Percentiles rank a stretch among this genome's conserved stretches.
These are phyloP conservation scores for Bromus sterilis DNA, from an alignment of 176 grass and related monocot genomes.

Conservation along the genomic window DNA sequence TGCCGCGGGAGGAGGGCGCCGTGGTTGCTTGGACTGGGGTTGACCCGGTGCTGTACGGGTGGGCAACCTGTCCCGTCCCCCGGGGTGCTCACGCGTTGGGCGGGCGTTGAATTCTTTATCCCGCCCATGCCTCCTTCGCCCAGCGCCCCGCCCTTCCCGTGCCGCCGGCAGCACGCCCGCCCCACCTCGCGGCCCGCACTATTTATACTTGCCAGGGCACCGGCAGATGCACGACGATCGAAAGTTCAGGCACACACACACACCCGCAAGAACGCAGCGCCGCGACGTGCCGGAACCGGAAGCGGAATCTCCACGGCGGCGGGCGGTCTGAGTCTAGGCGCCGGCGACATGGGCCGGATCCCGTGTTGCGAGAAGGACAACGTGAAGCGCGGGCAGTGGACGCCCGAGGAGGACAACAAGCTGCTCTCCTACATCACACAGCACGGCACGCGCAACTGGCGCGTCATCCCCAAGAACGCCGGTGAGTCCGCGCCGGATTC, in stretches of 20 bases:
- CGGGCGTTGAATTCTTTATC: slow-evolving; percentile 98
- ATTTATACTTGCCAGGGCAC: slow-evolving; percentile 24
- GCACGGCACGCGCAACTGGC: slow-evolving; percentile 90
- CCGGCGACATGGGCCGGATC: slow-evolving; percentile 64
- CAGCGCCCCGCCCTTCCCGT: slow-evolving; percentile 35
- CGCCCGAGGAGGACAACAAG: slow-evolving; percentile 98
- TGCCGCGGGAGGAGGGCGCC: not conserved
- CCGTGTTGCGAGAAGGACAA: slow-evolving; percentile 97
- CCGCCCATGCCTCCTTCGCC: slow-evolving; percentile 57
- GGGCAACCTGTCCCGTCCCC: slow-evolving; percentile 79
- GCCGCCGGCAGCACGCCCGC: slow-evolving; percentile 7
- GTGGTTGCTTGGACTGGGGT: slow-evolving; percentile 1
- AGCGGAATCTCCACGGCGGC: not conserved
- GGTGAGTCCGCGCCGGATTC: slow-evolving; percentile 47
- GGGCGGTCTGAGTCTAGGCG: too few species aligned
- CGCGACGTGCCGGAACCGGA: not conserved
- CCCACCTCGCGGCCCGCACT: not conserved
- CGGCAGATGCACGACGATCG: not conserved
- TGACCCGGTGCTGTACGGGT: slow-evolving; percentile 76
- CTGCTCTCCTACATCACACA: slow-evolving; percentile 84
- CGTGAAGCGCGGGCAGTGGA: slow-evolving; percentile 98
- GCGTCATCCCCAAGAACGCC: slow-evolving; percentile 96
- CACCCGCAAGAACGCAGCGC: not conserved
- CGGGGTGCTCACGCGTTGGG: slow-evolving; percentile 49
- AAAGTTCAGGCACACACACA: not conserved